These are phyloP conservation scores for Biscogniauxia sp. DNA, from an alignment of 2,329 filamentous ascomycete genomes.

Conservation along the genomic window DNA sequence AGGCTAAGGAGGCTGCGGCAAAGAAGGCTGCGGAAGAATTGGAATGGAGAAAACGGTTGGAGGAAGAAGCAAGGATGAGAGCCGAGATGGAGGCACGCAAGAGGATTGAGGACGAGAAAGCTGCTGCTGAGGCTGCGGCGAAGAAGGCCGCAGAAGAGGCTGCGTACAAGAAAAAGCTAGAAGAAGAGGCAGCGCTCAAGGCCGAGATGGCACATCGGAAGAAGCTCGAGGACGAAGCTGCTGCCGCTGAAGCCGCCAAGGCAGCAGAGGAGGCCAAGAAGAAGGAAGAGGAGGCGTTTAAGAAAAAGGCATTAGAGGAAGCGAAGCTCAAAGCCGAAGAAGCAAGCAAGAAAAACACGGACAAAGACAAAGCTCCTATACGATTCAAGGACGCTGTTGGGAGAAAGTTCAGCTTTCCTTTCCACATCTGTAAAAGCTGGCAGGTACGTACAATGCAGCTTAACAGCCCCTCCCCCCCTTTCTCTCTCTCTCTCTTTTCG, in stretches of 20 bases:
- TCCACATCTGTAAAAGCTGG: constrained; percentile 81
- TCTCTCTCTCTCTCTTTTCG: too few species aligned
- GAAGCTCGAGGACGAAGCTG: constrained; percentile 39
- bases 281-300: constrained; percentile 56
- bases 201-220: constrained; percentile 37
- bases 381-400: constrained; percentile 90
- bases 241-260: constrained; percentile 38
- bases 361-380: constrained; percentile 69
- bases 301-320: constrained; percentile 47
- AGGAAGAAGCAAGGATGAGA: constrained; percentile 36
- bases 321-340: constrained; percentile 45
- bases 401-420: constrained; percentile 90
- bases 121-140: constrained; percentile 32
- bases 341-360: constrained; percentile 43
- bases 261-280: constrained; percentile 52
- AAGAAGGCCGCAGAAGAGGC: constrained; percentile 29
- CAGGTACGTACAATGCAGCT: constrained; percentile 52
- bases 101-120: constrained; percentile 43
- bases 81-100: constrained; percentile 40
- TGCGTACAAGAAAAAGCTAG: constrained; percentile 17
- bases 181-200: constrained; percentile 32
- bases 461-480: background rate
- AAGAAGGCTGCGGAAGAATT: constrained; percentile 29
- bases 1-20: constrained; percentile 25
- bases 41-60: constrained; percentile 25